Base-by-base conservation (phyloP, 2,329 filamentous ascomycete genomes). In the Penicillium sclerotigenum region DNA sequence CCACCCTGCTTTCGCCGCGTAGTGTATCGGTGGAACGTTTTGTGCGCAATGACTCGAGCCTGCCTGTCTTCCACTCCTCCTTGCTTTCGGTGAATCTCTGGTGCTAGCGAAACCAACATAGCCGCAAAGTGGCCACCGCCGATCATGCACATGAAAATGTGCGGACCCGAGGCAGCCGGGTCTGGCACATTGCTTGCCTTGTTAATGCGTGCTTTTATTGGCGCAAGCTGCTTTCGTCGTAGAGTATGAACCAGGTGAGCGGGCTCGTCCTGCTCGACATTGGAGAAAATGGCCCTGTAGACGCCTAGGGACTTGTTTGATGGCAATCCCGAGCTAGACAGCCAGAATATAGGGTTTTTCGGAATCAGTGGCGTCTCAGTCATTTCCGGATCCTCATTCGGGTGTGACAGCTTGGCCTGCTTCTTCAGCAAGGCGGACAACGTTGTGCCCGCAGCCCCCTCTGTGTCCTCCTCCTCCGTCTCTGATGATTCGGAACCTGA, bases 61-160 rank as follows among this genome's bases (percentile, higher is more conserved):
- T 96, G 89, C 51, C 90, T 83, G 62, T 95, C 91, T 69, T 96
- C 83, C 1, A 88, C 81, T 0, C 89, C 88, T 16, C 81, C 77
- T 13, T 83, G 79, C 50, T 85, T 84, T 70, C 90, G 93, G 36
- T 85, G 83, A 51, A 88, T 79, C 59, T 91, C 89, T 0, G 94
- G 92, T 0, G 90, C 86, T 4, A 97, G 81, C 0, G 91, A 91
- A 11, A 99, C 89, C 11, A 97, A 81, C 92, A 97, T 97, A 48
- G 90, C 94, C 0, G 94, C 94, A 70, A 99, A 99, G 72, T 99
- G 94, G 0, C 94, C 94, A 57, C 94, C 94, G 24, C 94, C 94
- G 48, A 99, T 96, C 94, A 99, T 99, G 75, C 92, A 97, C 46
- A 99, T 83, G 70, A 99, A 97, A 47, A 96, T 86, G 70, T 97